Percentiles rank a stretch among this genome's conserved stretches.
Conservation (phyloP, 495 filamentous ascomycete species). For the Trichocladium uniseriatum region DNA sequence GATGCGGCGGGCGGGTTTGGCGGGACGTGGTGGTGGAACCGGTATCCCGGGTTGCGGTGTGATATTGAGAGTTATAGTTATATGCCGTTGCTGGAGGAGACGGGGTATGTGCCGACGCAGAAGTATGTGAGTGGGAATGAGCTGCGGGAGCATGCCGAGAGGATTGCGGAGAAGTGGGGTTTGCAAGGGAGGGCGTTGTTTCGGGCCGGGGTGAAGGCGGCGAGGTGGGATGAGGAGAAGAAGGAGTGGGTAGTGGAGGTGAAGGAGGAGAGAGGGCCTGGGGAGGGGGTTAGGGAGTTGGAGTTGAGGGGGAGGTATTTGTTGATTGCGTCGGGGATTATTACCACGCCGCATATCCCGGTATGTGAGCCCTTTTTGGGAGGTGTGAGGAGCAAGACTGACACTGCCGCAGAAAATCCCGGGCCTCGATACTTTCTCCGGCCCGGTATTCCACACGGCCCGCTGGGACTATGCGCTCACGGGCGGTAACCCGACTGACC, state of each 20-base stretch:
- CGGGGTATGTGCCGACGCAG: slow-evolving; percentile 43
- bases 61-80: slow-evolving; percentile 45
- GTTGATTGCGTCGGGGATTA: slow-evolving; percentile 29
- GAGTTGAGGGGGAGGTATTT: slow-evolving; percentile 31
- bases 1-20: slow-evolving; percentile 43
- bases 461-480: slow-evolving; percentile 47
- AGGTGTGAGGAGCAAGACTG: no score
- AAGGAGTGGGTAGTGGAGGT: slow-evolving; percentile 37
- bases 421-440: slow-evolving; percentile 38
- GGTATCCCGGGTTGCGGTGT: slow-evolving; percentile 44
- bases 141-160: slow-evolving; percentile 37
- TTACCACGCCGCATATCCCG: slow-evolving; percentile 41
- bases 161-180: slow-evolving; percentile 33
- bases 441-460: slow-evolving; percentile 43
- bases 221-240: slow-evolving; percentile 36
- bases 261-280: slow-evolving; percentile 26
- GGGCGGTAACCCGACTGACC: slow-evolving; percentile 42
- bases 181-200: slow-evolving; percentile 42
- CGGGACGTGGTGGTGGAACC: slow-evolving; percentile 51
- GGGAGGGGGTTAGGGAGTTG: slow-evolving; percentile 21
- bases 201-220: slow-evolving; percentile 26
- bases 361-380: no score
- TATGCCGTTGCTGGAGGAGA: slow-evolving; percentile 53
- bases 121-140: slow-evolving; percentile 39
- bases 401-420: no score